These are phyloP conservation scores for Cucurbita maxima DNA, from an alignment of 306 rosid genomes.

Conservation along the genomic window DNA sequence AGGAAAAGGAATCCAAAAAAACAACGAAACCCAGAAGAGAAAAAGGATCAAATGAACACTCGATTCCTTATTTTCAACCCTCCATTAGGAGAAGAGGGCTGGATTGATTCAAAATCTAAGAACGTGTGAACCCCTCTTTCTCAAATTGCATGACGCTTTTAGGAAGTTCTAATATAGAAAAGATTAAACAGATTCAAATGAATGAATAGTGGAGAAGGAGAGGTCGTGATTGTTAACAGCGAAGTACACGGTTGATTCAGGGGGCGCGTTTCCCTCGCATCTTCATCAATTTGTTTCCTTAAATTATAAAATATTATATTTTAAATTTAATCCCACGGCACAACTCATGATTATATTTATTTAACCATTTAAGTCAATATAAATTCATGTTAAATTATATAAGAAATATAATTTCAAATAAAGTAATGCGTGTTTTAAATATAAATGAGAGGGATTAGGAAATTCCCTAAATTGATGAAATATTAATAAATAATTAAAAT, in stretches of 20 bases:
- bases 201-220: neutral
- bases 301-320: too few species aligned
- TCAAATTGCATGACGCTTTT: neutral
- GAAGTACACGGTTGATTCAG: neutral
- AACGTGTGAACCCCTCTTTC: neutral
- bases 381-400: too few species aligned
- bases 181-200: neutral
- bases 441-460: too few species aligned
- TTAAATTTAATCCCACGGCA: too few species aligned
- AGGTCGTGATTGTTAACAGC: slow-evolving; percentile 8
- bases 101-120: neutral
- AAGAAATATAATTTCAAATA: neutral
- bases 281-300: neutral
- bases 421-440: neutral
- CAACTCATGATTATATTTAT: too few species aligned
- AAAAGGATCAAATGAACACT: neutral
- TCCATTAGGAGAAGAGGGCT: neutral
- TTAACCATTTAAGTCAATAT: too few species aligned
- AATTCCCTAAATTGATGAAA: too few species aligned
- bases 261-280: neutral
- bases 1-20: neutral
- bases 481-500: too few species aligned
- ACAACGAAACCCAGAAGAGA: neutral
- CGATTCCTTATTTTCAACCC: neutral
- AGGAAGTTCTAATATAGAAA: neutral